Conservation (phyloP, 2,329 filamentous ascomycete genomes). For the Pyricularia grisea region DNA sequence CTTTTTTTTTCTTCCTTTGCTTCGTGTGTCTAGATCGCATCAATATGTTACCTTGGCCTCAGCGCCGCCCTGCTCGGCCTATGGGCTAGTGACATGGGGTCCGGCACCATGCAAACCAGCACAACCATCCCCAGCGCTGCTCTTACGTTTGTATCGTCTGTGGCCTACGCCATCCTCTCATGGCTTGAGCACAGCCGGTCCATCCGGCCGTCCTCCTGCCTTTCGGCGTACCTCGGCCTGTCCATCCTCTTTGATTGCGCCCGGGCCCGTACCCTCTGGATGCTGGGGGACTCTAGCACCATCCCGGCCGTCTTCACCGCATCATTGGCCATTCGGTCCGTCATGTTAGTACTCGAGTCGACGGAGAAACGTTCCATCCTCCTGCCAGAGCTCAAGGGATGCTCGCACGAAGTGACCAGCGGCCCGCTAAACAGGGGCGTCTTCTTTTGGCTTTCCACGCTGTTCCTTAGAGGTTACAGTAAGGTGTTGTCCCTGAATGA, state of each 20-base stretch:
- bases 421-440: constrained; percentile 35
- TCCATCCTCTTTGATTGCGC: constrained; percentile 33
- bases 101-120: background rate
- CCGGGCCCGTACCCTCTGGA: constrained; percentile 27
- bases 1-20: background rate
- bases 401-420: constrained; percentile 24
- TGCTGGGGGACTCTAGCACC: constrained; percentile 18
- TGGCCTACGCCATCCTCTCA: constrained; percentile 26
- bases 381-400: constrained; percentile 30
- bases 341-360: constrained; percentile 33
- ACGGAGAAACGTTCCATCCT: constrained; percentile 32
- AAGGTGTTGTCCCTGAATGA: constrained; percentile 26
- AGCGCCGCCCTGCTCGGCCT: constrained; percentile 7
- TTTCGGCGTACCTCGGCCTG: constrained; percentile 34
- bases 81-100: constrained; percentile 5
- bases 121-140: constrained; percentile 9
- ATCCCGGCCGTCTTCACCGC: constrained; percentile 33
- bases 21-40: background rate
- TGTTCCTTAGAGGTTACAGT: constrained; percentile 40
- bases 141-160: constrained; percentile 10
- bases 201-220: constrained; percentile 32
- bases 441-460: constrained; percentile 43
- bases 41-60: constrained; percentile 2
- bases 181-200: constrained; percentile 36
- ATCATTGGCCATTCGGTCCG: constrained; percentile 28